Conservation (phyloP, 176 grass and related monocot genomes). For the Eleusine coracana region DNA sequence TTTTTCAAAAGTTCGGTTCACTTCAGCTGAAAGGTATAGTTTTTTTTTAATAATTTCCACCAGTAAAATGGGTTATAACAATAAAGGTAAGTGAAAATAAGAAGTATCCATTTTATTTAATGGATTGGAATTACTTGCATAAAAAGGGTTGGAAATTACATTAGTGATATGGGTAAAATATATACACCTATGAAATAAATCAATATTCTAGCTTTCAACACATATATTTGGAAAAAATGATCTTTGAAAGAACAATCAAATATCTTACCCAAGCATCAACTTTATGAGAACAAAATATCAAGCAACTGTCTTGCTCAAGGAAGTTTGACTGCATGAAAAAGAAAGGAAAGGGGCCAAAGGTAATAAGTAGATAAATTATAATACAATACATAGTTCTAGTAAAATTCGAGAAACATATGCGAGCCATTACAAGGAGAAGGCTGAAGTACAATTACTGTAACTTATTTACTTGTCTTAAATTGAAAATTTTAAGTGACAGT, state of each 20-base stretch:
- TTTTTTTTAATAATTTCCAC: neutral
- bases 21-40: neutral
- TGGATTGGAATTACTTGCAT: neutral
- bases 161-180: neutral
- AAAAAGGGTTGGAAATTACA: neutral
- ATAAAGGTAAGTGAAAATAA: too few species aligned
- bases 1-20: neutral
- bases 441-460: constrained; percentile 16
- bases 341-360: constrained; percentile 8
- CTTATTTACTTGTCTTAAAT: neutral
- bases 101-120: neutral
- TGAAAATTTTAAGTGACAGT: constrained; percentile 9
- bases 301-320: constrained; percentile 71
- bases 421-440: constrained; percentile 28
- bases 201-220: neutral
- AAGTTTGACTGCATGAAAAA: constrained; percentile 69
- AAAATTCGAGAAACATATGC: neutral
- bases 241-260: constrained; percentile 15
- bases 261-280: constrained; percentile 70
- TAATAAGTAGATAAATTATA: constrained; percentile 21
- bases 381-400: constrained; percentile 9
- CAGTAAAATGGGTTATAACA: neutral
- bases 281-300: constrained; percentile 80
- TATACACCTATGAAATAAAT: neutral
- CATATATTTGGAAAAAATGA: constrained; percentile 18